phyloP scores from a whole-genome alignment of 2,329 filamentous ascomycete genomes.

The Aspergillus sp. region DNA sequence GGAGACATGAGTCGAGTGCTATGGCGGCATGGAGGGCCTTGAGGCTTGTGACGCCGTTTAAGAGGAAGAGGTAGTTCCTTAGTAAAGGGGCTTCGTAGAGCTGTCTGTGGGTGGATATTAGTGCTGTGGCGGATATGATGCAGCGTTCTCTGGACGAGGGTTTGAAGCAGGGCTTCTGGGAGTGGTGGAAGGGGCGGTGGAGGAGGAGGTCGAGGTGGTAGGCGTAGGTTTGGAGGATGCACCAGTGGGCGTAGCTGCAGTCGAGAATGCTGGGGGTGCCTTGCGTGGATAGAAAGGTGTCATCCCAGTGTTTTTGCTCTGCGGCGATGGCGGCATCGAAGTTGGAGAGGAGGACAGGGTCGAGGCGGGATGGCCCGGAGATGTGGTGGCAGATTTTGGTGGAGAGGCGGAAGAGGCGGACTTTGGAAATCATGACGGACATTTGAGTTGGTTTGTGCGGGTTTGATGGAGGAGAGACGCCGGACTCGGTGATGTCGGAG shows the following conservation, averaged over 20 bases:
- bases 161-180: neutral
- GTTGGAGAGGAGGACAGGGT: conserved; percentile 1
- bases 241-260: conserved; percentile 26
- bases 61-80: neutral
- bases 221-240: conserved; percentile 31
- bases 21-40: neutral
- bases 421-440: conserved; percentile 31
- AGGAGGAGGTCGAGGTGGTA: conserved; percentile 31
- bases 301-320: conserved; percentile 22
- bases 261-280: conserved; percentile 20
- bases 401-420: conserved; percentile 29
- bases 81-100: neutral
- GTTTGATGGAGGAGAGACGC: conserved; percentile 11
- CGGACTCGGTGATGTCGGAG: conserved; percentile 14
- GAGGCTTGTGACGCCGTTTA: neutral
- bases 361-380: conserved; percentile 6
- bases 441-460: conserved; percentile 27
- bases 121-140: conserved; percentile 17
- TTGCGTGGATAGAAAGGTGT: conserved; percentile 11
- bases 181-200: conserved; percentile 23
- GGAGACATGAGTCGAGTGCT: neutral
- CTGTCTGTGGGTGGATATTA: conserved; percentile 23
- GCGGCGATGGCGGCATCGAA: conserved; percentile 18
- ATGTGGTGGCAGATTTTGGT: conserved; percentile 25
- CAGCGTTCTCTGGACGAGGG: conserved; percentile 20